phyloP scores from a whole-genome alignment of 225 moss, liverwort and hornwort genomes.

The Physcomitrellopsis africana region DNA sequence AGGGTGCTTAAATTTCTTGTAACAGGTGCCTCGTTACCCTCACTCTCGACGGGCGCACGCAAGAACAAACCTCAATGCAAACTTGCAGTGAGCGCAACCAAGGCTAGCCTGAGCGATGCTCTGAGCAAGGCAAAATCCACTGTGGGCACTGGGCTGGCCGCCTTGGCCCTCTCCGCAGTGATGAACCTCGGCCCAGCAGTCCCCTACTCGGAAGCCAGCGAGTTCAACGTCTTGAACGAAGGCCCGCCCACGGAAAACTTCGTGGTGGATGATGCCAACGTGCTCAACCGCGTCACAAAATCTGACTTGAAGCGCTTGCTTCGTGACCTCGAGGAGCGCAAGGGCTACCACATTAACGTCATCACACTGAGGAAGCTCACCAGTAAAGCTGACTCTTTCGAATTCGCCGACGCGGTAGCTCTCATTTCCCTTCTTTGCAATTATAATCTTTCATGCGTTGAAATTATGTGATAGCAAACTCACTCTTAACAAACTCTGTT shows the following conservation, averaged over 20 bases:
- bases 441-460: no score
- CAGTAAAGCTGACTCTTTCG: constrained; percentile 86
- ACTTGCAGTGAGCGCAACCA: constrained; percentile 19
- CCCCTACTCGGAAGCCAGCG: constrained; percentile 61
- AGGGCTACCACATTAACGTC: constrained; percentile 81
- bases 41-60: constrained; percentile 23
- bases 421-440: neutral
- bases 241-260: constrained; percentile 72
- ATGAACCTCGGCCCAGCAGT: constrained; percentile 41
- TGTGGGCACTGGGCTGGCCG: constrained; percentile 52
- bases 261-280: constrained; percentile 86
- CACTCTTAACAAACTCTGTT: neutral
- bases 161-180: constrained; percentile 50
- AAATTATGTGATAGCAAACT: neutral
- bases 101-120: constrained; percentile 26
- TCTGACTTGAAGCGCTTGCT: constrained; percentile 83
- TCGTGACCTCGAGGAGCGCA: constrained; percentile 76
- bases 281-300: constrained; percentile 93
- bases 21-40: constrained; percentile 35
- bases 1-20: constrained; percentile 8
- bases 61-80: constrained; percentile 22
- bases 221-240: constrained; percentile 70
- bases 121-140: constrained; percentile 40
- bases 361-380: constrained; percentile 89
- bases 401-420: constrained; percentile 82